A percentile compares a stretch with the other conserved stretches of the same genome.
phyloP scores from a whole-genome alignment of 805 yeast species.

The Zygosaccharomyces bailii region DNA sequence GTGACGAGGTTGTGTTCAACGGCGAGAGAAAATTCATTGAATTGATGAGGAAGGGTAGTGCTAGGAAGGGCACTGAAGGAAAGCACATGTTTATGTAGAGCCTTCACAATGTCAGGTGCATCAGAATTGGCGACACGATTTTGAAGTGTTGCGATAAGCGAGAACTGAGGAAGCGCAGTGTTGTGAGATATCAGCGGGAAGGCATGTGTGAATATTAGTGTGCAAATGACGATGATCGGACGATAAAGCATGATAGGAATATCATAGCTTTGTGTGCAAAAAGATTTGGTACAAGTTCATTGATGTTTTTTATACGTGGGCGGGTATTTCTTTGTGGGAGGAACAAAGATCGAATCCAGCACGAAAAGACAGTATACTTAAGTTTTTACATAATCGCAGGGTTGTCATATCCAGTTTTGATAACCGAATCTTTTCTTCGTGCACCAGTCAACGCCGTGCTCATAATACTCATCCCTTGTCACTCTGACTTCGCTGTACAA shows the following conservation, averaged over 20 bases:
- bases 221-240: neutral
- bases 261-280: too few relatives aligned
- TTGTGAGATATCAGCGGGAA: neutral
- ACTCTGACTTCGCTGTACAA: slow-evolving; percentile 52
- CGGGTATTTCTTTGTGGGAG: neutral
- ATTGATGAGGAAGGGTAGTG: neutral
- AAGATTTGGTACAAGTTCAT: neutral
- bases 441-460: slow-evolving; percentile 64
- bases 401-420: slow-evolving; percentile 37
- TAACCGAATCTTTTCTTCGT: slow-evolving; percentile 42
- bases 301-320: neutral
- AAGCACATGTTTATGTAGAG: neutral
- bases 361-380: too few relatives aligned
- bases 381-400: too few relatives aligned
- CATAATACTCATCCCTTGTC: slow-evolving; percentile 76
- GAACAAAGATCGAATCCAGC: neutral
- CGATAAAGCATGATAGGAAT: neutral
- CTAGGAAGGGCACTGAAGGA: neutral
- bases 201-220: neutral
- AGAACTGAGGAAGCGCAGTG: neutral
- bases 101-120: slow-evolving; percentile 1
- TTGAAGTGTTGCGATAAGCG: neutral
- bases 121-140: slow-evolving; percentile 2
- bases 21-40: slow-evolving; percentile 1
- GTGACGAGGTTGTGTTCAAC: neutral